Conservation (phyloP, 2,329 filamentous ascomycete species). For the Xylariaceae sp. region DNA sequence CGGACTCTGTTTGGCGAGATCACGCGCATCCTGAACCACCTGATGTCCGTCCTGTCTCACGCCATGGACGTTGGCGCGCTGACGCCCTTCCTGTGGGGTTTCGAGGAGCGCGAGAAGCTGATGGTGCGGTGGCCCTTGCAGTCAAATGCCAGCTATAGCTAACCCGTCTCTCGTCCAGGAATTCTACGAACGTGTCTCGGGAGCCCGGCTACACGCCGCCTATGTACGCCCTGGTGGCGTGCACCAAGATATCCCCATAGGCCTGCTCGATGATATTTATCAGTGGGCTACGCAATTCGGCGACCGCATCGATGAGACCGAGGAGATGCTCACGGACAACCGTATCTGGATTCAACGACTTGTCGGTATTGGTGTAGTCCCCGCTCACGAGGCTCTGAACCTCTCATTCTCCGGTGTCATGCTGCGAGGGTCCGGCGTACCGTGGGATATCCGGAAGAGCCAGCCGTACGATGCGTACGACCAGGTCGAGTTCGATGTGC, state of each 20-base stretch:
- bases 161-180: slow-evolving; percentile 63
- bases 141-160: no score
- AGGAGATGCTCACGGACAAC: slow-evolving; percentile 98
- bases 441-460: slow-evolving; percentile 94
- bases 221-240: slow-evolving; percentile 97
- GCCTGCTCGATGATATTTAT: slow-evolving; percentile 96
- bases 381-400: slow-evolving; percentile 90
- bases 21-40: slow-evolving; percentile 88
- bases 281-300: slow-evolving; percentile 99
- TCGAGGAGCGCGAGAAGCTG: slow-evolving; percentile 98
- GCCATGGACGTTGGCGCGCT: slow-evolving; percentile 98
- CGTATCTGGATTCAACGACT: slow-evolving; percentile 97
- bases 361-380: slow-evolving; percentile 84
- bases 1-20: slow-evolving; percentile 93
- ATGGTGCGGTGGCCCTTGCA: slow-evolving; percentile 64
- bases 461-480: slow-evolving; percentile 97
- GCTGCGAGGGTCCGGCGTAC: slow-evolving; percentile 92
- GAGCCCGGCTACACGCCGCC: slow-evolving; percentile 91
- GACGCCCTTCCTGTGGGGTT: slow-evolving; percentile 98
- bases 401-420: slow-evolving; percentile 96
- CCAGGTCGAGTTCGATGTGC: slow-evolving; percentile 95
- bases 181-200: slow-evolving; percentile 99
- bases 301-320: slow-evolving; percentile 96
- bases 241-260: slow-evolving; percentile 87
- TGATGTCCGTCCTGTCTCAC: slow-evolving; percentile 96